Conservation (phyloP, 768 basidiomycete genomes). For the Amanita phalloides region DNA sequence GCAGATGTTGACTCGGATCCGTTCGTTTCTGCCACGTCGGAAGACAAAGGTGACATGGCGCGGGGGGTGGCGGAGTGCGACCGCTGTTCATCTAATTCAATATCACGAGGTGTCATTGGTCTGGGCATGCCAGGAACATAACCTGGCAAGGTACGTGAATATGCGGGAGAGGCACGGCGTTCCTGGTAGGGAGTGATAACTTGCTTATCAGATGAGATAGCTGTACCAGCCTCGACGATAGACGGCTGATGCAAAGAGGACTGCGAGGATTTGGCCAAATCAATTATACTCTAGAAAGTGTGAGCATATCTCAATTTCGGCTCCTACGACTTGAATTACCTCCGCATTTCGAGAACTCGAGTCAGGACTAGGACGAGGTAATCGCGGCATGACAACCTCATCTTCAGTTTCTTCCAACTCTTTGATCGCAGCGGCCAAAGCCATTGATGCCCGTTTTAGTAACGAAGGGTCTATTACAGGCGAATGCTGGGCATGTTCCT, state of each 20-base stretch:
- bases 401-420: slow-evolving; percentile 72
- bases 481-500: slow-evolving; percentile 22
- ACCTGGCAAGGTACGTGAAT: slow-evolving; percentile 58
- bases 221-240: slow-evolving; percentile 54
- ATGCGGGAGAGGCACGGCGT: slow-evolving; percentile 50
- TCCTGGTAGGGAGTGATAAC: slow-evolving; percentile 34
- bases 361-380: slow-evolving; percentile 12
- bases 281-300: neutral
- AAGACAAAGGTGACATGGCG: slow-evolving; percentile 53
- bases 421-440: slow-evolving; percentile 65
- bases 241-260: slow-evolving; percentile 8
- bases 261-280: neutral
- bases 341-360: neutral
- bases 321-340: neutral
- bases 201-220: slow-evolving; percentile 57
- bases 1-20: slow-evolving; percentile 45
- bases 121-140: slow-evolving; percentile 88
- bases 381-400: slow-evolving; percentile 67
- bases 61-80: slow-evolving; percentile 74
- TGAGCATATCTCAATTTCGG: neutral
- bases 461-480: slow-evolving; percentile 33
- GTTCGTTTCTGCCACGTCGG: slow-evolving; percentile 21
- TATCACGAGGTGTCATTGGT: slow-evolving; percentile 82
- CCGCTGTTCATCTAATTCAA: slow-evolving; percentile 60
- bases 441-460: slow-evolving; percentile 59